phyloP scores from a whole-genome alignment of 306 rosid genomes.

The Comarum palustre region DNA sequence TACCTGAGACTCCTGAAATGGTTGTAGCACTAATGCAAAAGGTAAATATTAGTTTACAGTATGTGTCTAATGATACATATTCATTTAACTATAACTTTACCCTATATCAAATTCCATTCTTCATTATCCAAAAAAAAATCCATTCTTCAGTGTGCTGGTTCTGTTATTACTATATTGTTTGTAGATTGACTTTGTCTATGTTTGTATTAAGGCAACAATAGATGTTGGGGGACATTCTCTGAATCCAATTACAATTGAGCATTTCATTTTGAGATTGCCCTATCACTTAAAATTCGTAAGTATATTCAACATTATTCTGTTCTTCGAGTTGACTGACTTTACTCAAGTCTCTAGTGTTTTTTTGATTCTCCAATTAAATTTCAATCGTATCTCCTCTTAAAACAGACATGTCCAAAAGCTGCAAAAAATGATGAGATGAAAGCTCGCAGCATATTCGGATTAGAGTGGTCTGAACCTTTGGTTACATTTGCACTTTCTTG shows the following conservation, averaged over 20 bases:
- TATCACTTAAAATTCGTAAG: conserved; percentile 95
- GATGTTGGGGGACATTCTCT: conserved; percentile 77
- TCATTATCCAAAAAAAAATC: too few species aligned
- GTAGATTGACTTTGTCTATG: conserved; percentile 1
- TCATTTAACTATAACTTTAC: not conserved
- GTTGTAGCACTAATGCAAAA: conserved; percentile 86
- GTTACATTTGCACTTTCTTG: conserved; percentile 96
- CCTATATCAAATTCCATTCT: not conserved
- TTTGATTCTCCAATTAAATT: conserved; percentile 11
- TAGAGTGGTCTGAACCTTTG: conserved; percentile 87
- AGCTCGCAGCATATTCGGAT: conserved; percentile 68
- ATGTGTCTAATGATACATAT: not conserved
- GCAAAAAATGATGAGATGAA: conserved; percentile 74
- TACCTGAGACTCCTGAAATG: conserved; percentile 91
- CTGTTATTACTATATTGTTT: not conserved
- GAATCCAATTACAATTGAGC: conserved; percentile 90
- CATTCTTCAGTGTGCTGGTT: not conserved
- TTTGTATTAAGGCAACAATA: conserved; percentile 62
- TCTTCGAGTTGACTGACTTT: not conserved
- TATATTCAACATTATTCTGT: conserved; percentile 8
- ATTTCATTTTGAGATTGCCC: conserved; percentile 88
- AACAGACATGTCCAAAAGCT: conserved; percentile 79
- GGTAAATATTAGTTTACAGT: conserved; percentile 42
- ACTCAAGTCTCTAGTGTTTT: not conserved
- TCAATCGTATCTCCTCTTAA: conserved; percentile 22